Percentiles rank a stretch among this genome's conserved stretches.
Evolutionary conservation across 228 moss, liverwort and hornwort species (phyloP).

Genomic region (Sphagnum magellanicum): DNA sequence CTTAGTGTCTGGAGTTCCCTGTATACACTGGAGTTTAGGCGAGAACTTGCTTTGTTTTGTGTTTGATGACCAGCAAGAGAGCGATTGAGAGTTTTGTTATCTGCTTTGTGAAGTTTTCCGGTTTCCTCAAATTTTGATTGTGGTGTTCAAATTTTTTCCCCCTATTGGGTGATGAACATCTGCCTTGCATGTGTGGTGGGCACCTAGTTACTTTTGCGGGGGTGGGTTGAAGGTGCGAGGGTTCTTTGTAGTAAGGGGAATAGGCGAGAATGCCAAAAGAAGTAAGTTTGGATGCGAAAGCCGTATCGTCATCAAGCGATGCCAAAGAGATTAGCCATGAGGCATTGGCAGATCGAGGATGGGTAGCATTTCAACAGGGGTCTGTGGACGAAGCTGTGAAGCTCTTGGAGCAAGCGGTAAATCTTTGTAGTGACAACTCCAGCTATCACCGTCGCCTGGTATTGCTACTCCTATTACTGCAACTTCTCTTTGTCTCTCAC

Average conservation of each 20-base stretch:
- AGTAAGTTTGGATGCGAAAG: constrained; percentile 40
- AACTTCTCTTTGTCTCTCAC: background rate
- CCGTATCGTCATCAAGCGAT: constrained; percentile 42
- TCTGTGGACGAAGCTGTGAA: constrained; percentile 41
- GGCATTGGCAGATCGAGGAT: constrained; percentile 90
- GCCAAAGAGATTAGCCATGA: constrained; percentile 49
- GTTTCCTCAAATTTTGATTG: no score
- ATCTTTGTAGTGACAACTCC: constrained; percentile 54
- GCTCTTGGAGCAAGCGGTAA: constrained; percentile 76
- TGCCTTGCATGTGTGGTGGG: no score
- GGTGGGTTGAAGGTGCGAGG: no score
- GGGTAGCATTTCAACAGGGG: constrained; percentile 70
- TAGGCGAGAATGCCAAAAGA: constrained; percentile 32
- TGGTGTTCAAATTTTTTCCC: no score
- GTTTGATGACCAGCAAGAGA: no score
- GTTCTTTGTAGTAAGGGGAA: constrained; percentile 18
- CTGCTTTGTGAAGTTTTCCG: no score
- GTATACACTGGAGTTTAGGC: no score
- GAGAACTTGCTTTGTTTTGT: no score
- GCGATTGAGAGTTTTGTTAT: no score
- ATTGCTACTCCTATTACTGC: constrained; percentile 3
- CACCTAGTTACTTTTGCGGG: no score
- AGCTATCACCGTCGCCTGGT: constrained; percentile 79
- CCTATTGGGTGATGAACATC: no score
- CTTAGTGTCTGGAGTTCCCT: no score